Percentiles rank a stretch among this genome's conserved stretches.
phyloP scores from a whole-genome alignment of 2,329 filamentous ascomycete genomes.

The Penicillium capsulatum region DNA sequence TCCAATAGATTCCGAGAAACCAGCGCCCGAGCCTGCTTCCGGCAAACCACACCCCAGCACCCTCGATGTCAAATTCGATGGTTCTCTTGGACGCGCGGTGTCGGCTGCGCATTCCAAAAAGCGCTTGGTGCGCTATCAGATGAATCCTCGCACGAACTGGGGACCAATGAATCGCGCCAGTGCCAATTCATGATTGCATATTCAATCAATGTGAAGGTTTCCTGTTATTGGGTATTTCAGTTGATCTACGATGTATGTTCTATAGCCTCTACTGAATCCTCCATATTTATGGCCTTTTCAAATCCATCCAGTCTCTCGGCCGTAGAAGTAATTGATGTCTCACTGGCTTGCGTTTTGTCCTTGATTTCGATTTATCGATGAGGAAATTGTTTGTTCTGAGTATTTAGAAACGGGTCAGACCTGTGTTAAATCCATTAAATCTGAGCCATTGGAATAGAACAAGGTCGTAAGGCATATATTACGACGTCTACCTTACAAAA shows the following conservation, averaged over 20 bases:
- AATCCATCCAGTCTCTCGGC: too few relatives aligned
- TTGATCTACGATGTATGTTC: background rate
- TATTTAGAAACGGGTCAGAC: too few relatives aligned
- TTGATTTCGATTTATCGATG: too few relatives aligned
- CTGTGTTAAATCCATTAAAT: too few relatives aligned
- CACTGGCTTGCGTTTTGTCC: too few relatives aligned
- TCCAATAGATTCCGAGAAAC: background rate
- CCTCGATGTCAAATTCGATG: conserved; percentile 71
- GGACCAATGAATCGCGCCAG: conserved; percentile 65
- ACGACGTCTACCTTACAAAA: background rate
- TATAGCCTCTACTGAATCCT: too few relatives aligned
- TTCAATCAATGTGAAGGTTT: background rate
- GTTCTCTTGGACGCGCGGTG: conserved; percentile 66
- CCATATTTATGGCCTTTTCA: too few relatives aligned
- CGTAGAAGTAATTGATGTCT: too few relatives aligned
- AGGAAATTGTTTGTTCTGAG: too few relatives aligned
- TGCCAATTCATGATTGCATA: conserved; percentile 10
- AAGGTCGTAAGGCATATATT: too few relatives aligned
- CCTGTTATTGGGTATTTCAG: too few relatives aligned
- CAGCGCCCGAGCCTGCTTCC: conserved; percentile 5
- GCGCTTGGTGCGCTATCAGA: conserved; percentile 78
- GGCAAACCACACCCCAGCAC: conserved; percentile 34
- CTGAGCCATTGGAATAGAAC: too few relatives aligned
- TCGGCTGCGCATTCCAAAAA: conserved; percentile 49
- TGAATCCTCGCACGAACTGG: conserved; percentile 90